Percentiles rank a stretch among this genome's conserved stretches.
Conservation (phyloP, 495 filamentous ascomycete genomes). For the Aspergillus bertholletiae region DNA sequence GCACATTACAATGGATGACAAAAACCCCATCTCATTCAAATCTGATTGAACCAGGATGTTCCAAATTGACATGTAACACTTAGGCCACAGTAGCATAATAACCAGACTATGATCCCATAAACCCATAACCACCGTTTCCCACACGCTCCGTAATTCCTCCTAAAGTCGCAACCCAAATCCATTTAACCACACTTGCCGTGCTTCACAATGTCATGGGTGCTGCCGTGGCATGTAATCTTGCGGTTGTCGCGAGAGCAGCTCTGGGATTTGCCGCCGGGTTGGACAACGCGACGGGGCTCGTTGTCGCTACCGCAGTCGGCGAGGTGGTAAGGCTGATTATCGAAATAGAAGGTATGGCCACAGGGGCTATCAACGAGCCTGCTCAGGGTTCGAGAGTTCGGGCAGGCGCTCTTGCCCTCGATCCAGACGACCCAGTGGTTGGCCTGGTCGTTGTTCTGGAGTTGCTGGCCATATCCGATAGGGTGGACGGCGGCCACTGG, state of each 20-base stretch:
- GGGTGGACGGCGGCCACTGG: background rate
- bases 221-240: background rate
- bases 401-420: background rate
- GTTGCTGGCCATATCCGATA: background rate
- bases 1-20: too few relatives aligned
- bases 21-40: too few relatives aligned
- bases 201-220: background rate
- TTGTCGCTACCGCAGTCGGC: background rate
- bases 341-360: background rate
- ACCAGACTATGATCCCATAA: too few relatives aligned
- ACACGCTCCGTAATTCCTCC: too few relatives aligned
- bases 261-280: background rate
- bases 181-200: background rate
- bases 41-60: too few relatives aligned
- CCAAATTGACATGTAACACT: too few relatives aligned
- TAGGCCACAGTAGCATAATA: too few relatives aligned
- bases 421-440: background rate
- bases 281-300: background rate
- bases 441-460: background rate
- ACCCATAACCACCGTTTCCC: too few relatives aligned
- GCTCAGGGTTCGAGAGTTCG: background rate
- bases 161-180: too few relatives aligned
- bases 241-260: background rate
- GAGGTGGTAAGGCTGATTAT: background rate
- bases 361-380: background rate